Base-by-base conservation (phyloP, 805 yeast species). In the Tetrapisispora nanseiensis region DNA sequence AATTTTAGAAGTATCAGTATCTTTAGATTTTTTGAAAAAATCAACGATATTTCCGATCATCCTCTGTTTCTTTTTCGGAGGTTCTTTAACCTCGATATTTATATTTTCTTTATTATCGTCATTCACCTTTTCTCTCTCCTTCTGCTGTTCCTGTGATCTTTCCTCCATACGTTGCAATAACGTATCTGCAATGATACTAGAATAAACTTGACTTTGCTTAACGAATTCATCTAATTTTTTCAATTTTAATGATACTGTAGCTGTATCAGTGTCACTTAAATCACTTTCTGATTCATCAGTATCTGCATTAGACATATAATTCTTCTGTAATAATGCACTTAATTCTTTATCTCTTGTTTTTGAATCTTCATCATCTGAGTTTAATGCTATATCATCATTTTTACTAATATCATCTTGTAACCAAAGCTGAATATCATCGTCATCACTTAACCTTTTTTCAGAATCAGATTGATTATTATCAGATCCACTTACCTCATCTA, bases 141-240 rank as follows among this genome's bases (percentile, higher is more conserved):
- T 40, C 20, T 41, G 40, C 40, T 48, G 55, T 46, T 61, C 65
- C 6, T 56, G 51, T 42, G 71, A 51, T n/a, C 72, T 55, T 36
- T 71, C 67, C 46, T 75, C 75, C 33, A 57, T 51, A 36, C 62
- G 50, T 31, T 56, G 55, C 7, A 81, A 55, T 34, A 90, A 70
- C 10, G 89, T 80, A 40, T 86, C 89, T 3, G 95, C 78, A 33
- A 90, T 84, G 49, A 90, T 86, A 47, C 80, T 76, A 1, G 97
- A 82, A 62, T 86, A 90, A 2, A 89, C 75, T 56, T 86, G 89
- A 15, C 96, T 85, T 55, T 85, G 81, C 52, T 83, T 82, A n/a
- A 90, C 86, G 48, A 90, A 69, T 29, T 76, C 78, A 44, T 84
- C 75, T 41, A 90, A 66, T 42, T 86, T 72, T 41, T 74, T 72